phyloP scores from a whole-genome alignment of 2,329 filamentous ascomycete species.

The Laburnicola sp. region DNA sequence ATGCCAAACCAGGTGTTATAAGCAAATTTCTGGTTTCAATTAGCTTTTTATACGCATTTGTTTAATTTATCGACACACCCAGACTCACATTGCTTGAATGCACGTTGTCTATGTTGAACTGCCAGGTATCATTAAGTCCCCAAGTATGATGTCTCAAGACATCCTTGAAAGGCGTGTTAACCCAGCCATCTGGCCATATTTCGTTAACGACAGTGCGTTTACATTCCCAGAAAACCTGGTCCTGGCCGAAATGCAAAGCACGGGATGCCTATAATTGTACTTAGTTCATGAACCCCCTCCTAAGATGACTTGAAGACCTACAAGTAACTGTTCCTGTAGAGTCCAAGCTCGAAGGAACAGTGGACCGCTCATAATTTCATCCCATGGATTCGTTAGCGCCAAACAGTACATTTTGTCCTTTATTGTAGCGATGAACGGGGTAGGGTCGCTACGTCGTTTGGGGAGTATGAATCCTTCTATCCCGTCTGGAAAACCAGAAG shows the following conservation, averaged over 20 bases:
- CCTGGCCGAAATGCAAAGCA: constrained; percentile 3
- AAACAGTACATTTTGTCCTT: neutral
- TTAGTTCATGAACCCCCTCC: neutral
- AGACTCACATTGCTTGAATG: neutral
- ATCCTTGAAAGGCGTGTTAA: neutral
- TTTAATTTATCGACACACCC: neutral
- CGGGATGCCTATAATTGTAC: constrained; percentile 1
- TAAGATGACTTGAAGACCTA: neutral
- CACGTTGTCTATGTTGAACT: neutral
- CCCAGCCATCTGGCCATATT: constrained; percentile 4
- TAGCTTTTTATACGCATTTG: neutral
- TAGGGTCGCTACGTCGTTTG: neutral
- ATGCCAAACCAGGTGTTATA: neutral
- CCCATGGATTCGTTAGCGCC: neutral
- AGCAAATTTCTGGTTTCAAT: neutral
- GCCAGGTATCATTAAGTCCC: neutral
- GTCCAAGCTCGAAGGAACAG: constrained; percentile 3
- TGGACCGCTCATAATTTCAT: neutral
- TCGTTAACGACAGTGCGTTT: constrained; percentile 1
- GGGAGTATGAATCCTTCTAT: neutral
- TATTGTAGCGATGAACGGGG: neutral
- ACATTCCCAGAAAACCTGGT: constrained; percentile 12
- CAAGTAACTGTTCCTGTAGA: constrained; percentile 5
- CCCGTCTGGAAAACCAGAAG: constrained; percentile 3
- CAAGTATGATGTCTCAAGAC: neutral